A percentile compares a stretch with the other conserved stretches of the same genome.
Conservation (phyloP, 495 filamentous ascomycete species). For the Achaetomiella virescens region DNA sequence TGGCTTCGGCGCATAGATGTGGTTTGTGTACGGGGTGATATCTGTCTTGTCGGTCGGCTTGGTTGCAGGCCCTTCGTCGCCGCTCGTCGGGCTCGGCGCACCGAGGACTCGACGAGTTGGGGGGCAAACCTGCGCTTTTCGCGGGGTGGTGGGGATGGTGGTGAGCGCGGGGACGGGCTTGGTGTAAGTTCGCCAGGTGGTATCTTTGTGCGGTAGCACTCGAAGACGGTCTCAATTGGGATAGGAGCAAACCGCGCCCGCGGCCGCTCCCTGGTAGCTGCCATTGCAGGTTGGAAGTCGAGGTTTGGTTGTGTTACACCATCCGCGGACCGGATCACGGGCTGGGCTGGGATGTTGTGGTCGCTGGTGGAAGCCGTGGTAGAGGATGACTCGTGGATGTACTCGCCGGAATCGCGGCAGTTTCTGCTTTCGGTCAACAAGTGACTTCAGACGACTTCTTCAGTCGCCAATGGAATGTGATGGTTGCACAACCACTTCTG, state of each 20-base stretch:
- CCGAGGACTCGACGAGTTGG: constrained; percentile 62
- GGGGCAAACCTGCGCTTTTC: constrained; percentile 51
- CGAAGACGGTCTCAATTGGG: constrained; percentile 55
- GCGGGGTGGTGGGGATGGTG: constrained; percentile 28
- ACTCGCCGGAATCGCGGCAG: background rate
- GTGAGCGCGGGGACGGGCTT: constrained; percentile 43
- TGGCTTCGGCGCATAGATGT: constrained; percentile 48
- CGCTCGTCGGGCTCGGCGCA: constrained; percentile 49
- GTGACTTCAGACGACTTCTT: background rate
- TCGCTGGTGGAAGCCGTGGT: background rate
- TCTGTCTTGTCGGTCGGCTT: constrained; percentile 51
- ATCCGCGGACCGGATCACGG: background rate
- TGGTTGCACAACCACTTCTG: background rate
- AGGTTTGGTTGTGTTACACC: constrained; percentile 1
- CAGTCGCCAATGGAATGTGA: background rate
- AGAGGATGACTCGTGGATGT: background rate
- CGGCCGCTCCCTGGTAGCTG: constrained; percentile 25
- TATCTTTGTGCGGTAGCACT: constrained; percentile 41
- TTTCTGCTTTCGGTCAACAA: background rate
- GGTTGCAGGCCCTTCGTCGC: constrained; percentile 46
- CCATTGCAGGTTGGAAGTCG: constrained; percentile 17
- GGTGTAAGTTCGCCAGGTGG: constrained; percentile 45
- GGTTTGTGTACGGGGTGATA: constrained; percentile 51
- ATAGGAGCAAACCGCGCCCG: constrained; percentile 50
- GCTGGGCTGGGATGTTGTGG: background rate